Conservation (phyloP, 2,329 filamentous ascomycete species). For the Rhytidhysteron rufulum region DNA sequence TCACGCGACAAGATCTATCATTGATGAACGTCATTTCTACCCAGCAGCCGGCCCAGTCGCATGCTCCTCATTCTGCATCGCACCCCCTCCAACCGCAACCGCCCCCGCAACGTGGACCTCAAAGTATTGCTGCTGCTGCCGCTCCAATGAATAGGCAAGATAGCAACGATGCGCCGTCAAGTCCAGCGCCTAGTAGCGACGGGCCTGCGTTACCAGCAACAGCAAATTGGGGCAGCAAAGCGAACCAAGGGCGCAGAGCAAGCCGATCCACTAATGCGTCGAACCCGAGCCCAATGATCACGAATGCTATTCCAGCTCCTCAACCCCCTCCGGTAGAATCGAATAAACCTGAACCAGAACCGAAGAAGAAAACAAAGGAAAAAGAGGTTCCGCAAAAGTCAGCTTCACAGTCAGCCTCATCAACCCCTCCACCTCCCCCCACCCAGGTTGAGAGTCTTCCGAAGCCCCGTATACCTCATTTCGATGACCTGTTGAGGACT, state of each 20-base stretch:
- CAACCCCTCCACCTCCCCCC: constrained; percentile 17
- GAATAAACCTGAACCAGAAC: constrained; percentile 23
- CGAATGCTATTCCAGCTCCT: constrained; percentile 41
- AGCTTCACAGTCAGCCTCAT: constrained; percentile 21
- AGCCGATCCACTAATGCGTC: constrained; percentile 80
- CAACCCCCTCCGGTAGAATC: constrained; percentile 26
- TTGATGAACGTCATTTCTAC: constrained; percentile 89
- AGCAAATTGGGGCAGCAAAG: constrained; percentile 83
- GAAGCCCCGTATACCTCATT: constrained; percentile 19
- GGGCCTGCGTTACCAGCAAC: constrained; percentile 88
- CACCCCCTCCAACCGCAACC: constrained; percentile 38
- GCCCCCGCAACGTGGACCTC: constrained; percentile 47
- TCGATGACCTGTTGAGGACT: constrained; percentile 37
- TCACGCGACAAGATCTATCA: constrained; percentile 88
- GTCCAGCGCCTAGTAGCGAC: constrained; percentile 60
- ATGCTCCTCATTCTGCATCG: constrained; percentile 50
- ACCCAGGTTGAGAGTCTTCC: too few species aligned
- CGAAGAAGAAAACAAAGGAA: constrained; percentile 26
- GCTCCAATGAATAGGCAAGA: constrained; percentile 67
- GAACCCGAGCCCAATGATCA: constrained; percentile 72
- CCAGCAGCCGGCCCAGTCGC: constrained; percentile 63
- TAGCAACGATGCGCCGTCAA: constrained; percentile 69
- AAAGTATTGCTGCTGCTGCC: constrained; percentile 49
- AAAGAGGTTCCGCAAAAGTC: constrained; percentile 11
- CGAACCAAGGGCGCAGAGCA: constrained; percentile 64